phyloP scores from a whole-genome alignment of 768 basidiomycete genomes.

The Lactarius psammicola region DNA sequence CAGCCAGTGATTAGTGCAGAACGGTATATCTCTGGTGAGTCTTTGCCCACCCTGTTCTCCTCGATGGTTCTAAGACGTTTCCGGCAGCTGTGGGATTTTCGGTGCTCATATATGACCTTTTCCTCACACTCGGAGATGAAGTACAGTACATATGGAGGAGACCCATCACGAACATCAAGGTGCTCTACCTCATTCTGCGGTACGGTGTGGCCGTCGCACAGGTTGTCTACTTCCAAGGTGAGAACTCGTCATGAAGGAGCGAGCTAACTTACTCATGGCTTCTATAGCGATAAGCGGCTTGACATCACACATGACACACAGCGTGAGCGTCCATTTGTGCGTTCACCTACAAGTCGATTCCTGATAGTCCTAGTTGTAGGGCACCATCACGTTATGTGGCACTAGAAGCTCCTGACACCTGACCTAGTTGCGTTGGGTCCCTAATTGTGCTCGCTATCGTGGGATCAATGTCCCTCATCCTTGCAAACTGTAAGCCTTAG shows the following conservation, averaged over 20 bases:
- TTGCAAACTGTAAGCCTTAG: conserved; percentile 32
- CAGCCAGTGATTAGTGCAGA: conserved; percentile 1
- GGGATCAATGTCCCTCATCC: conserved; percentile 37
- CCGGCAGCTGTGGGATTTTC: conserved; percentile 36
- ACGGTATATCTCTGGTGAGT: conserved; percentile 21
- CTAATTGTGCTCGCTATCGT: conserved; percentile 10
- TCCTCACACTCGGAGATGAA: conserved; percentile 43
- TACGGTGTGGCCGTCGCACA: conserved; percentile 39
- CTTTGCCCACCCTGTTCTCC: neutral
- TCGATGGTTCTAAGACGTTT: neutral
- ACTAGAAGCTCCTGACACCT: neutral
- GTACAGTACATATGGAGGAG: conserved; percentile 44
- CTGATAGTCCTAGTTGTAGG: conserved; percentile 9
- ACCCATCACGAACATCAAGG: conserved; percentile 38
- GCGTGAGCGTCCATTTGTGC: conserved; percentile 1
- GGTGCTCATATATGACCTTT: conserved; percentile 45
- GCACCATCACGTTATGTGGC: neutral
- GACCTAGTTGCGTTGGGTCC: conserved; percentile 14
- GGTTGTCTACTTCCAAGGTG: conserved; percentile 35
- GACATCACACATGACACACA: conserved; percentile 6
- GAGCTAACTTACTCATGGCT: neutral
- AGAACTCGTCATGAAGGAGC: conserved; percentile 5
- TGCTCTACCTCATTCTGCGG: conserved; percentile 42
- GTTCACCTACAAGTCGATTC: neutral
- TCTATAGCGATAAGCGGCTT: conserved; percentile 17